Evolutionary conservation across 306 rosid genomes (phyloP).

Genomic region (Trifolium fragiferum): DNA sequence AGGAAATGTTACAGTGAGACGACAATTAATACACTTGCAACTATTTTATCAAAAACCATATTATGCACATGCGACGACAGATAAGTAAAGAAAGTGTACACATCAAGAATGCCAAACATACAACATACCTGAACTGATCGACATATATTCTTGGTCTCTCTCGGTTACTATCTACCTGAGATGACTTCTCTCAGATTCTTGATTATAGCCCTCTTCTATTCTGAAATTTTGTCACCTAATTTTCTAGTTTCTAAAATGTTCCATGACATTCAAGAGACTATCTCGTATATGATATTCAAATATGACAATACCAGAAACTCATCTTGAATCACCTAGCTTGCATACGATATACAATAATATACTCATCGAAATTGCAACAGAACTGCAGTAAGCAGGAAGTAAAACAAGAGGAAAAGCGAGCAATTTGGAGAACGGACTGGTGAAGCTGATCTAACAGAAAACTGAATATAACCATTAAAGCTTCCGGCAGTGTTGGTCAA

Average conservation of each 20-base stretch:
- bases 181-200: constrained; percentile 47
- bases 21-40: constrained; percentile 20
- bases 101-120: constrained; percentile 28
- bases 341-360: constrained; percentile 39
- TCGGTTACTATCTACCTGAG: constrained; percentile 45
- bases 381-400: constrained; percentile 52
- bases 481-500: constrained; percentile 66
- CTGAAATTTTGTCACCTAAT: constrained; percentile 42
- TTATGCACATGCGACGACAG: constrained; percentile 29
- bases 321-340: constrained; percentile 38
- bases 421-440: constrained; percentile 49
- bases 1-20: constrained; percentile 5
- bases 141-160: constrained; percentile 44
- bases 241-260: constrained; percentile 53
- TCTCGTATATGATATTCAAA: constrained; percentile 43
- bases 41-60: constrained; percentile 22
- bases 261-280: constrained; percentile 41
- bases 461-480: constrained; percentile 90
- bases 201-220: constrained; percentile 42
- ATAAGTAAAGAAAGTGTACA: constrained; percentile 17
- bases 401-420: constrained; percentile 46
- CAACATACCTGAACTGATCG: constrained; percentile 58
- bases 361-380: constrained; percentile 44
- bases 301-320: constrained; percentile 33
- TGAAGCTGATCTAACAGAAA: constrained; percentile 65